phyloP scores from a whole-genome alignment of 305 asterid species.

The Solanum aculeatissimum region DNA sequence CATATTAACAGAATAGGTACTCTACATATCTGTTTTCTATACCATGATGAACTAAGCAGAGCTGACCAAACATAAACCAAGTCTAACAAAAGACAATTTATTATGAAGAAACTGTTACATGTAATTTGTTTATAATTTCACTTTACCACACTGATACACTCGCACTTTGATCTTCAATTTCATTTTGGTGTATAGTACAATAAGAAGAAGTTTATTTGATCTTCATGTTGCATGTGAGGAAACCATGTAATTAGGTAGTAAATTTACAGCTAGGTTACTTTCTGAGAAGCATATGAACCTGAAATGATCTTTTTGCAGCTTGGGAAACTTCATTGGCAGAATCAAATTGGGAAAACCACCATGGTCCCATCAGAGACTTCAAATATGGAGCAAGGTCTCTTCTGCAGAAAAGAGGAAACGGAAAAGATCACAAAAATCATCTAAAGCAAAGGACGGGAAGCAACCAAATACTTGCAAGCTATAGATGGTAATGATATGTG shows the following conservation, averaged over 20 bases:
- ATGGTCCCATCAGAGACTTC: slow-evolving; percentile 88
- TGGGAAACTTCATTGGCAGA: slow-evolving; percentile 83
- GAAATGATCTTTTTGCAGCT: slow-evolving; percentile 91
- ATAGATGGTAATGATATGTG: background rate
- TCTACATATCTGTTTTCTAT: background rate
- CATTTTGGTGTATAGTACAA: background rate
- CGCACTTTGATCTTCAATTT: background rate
- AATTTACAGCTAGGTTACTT: background rate
- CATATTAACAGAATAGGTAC: background rate
- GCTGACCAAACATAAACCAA: background rate
- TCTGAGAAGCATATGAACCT: slow-evolving; percentile 36
- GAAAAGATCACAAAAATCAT: background rate
- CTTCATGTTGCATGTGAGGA: background rate
- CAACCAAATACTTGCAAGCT: background rate
- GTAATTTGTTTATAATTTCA: background rate
- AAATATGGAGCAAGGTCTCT: slow-evolving; percentile 93
- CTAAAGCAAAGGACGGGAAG: background rate
- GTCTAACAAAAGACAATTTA: background rate
- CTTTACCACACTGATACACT: background rate
- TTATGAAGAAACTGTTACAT: background rate
- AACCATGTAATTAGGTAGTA: background rate
- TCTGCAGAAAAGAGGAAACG: slow-evolving; percentile 40
- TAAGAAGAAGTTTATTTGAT: background rate
- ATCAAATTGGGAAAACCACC: slow-evolving; percentile 99
- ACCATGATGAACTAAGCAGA: background rate